Base-by-base conservation (phyloP, 2,329 filamentous ascomycete genomes). In the Magnaporthiopsis rhizophila region DNA sequence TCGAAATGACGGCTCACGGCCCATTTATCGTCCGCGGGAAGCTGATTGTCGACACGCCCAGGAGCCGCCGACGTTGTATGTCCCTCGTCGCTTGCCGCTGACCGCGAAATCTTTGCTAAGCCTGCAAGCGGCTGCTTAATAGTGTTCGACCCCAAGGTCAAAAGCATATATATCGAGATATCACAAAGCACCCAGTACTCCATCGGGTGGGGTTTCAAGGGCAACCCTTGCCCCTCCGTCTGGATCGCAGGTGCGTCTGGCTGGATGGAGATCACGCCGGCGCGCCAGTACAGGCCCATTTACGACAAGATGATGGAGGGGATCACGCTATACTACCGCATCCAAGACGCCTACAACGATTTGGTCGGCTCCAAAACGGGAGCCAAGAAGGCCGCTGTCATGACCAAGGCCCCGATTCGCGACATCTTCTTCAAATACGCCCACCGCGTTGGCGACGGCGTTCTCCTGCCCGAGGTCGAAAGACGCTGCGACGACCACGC, bases 261-360 rank as follows among this genome's bases (percentile, higher is more conserved):
- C 59, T 91, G 88, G 87, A 91, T 86, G 71, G 83, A 88, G 70
- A 81, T 92, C 58, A 78, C 78, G 38, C 88, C 89, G 1, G 77
- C 83, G n/a, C 71, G 77, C 12, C 73, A 75, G 2, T 92, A 90
- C 72, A 75, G 76, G 62, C 69, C 74, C 7, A 84, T 85, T 34
- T 87, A 83, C 73, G 74, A 81, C 36, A 78, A 81, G 61, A 89
- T 89, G 80, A 79, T 82, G 62, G 81, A 89, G 71, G 87, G 85
- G 1, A 83, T 89, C 15, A 78, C 80, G 11, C 75, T 90, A 26
- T 83, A 91, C 68, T 90, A 89, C 72, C 82, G 80, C 63, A 72
- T 90, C 3, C 76, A 85, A 57, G 83, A 86, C 63, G 79, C 83
- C 12, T 88, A 89, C 69, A 74, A 71, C 53, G 67, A 72, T 67